These are phyloP conservation scores for Hortaea werneckii DNA, from an alignment of 2,329 filamentous ascomycete species.

Conservation along the genomic window DNA sequence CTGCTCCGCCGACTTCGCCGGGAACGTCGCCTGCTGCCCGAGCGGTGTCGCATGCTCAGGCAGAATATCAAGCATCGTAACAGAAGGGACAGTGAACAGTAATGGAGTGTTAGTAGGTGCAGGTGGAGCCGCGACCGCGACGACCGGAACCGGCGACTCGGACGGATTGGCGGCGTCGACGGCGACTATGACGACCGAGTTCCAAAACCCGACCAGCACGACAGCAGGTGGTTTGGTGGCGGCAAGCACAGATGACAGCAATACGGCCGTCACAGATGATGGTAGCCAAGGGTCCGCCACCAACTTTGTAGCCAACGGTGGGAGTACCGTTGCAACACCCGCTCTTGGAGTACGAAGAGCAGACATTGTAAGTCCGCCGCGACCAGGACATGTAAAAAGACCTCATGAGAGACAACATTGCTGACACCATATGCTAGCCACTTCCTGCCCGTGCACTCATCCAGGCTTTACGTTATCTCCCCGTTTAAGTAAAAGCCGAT, in stretches of 20 bases:
- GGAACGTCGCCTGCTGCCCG: constrained; percentile 54
- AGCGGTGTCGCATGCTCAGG: constrained; percentile 49
- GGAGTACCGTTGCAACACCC: constrained; percentile 24
- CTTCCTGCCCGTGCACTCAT: constrained; percentile 15
- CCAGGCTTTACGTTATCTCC: constrained; percentile 15
- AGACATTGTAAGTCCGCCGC: constrained; percentile 24
- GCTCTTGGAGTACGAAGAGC: constrained; percentile 16
- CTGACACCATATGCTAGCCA: constrained; percentile 12
- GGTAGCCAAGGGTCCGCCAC: background rate
- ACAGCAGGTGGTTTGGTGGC: background rate
- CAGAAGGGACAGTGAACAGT: constrained; percentile 22
- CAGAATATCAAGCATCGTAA: constrained; percentile 31
- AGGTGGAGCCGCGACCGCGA: constrained; percentile 10
- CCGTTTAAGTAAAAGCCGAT: constrained; percentile 7
- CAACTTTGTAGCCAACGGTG: constrained; percentile 21
- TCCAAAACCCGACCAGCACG: constrained; percentile 4
- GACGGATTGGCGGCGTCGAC: constrained; percentile 14
- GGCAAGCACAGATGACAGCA: background rate
- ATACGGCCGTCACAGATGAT: background rate
- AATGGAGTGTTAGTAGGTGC: constrained; percentile 16
- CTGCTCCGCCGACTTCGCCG: constrained; percentile 46
- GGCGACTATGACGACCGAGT: constrained; percentile 6
- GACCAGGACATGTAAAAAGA: background rate
- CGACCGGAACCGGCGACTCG: background rate
- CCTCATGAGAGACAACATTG: background rate